Base-by-base conservation (phyloP, 345 rosid genomes). In the Populus alba region DNA sequence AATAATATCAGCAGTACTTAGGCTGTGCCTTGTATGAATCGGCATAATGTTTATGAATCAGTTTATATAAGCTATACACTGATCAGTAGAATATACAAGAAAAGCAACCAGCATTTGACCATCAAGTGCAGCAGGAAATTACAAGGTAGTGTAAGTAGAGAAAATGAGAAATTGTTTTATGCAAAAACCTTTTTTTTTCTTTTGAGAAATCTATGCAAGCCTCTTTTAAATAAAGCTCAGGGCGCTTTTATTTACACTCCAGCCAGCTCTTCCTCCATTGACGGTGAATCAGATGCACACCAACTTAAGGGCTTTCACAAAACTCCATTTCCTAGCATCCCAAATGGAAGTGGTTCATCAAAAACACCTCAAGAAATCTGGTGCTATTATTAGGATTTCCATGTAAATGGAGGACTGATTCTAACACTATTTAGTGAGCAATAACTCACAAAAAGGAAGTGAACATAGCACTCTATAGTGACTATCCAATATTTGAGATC, bases 311-410 rank as follows among this genome's bases (percentile, higher is more conserved):
- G 77, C 84, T 86, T 76, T 86, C 89, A 61, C 86, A 86, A 78
- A 87, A 87, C 81, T 87, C 89, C 86, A 87, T 87, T 75, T 84
- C 89, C 89, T 87, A 83, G 73, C 66, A 81, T 65, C 66, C 35
- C 45, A 49, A 72, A 78, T 75, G 39, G 51, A 81, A 72, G n/a
- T 23, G 27, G 8, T 70, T 77, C 69, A 25, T 77, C 43, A 77
- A 74, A 27, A 23, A 35, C 55, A 57, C 39, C 35, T 16, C 37
- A 37, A 76, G 33, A 76, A 15, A 39, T 25, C 37, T 68, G 29
- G 43, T 27, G 18, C 51, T 31, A 29, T 20, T 43, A 65, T 39
- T 75, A 25, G 20, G 13, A 43, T 20, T 29, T 66, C 31, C 25
- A 43, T 62, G 41, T 63, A 16, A 37, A 38, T 31, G 17, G 41